Evolutionary conservation across 306 rosid genomes (phyloP).

Genomic region (Medicago ruthenica): DNA sequence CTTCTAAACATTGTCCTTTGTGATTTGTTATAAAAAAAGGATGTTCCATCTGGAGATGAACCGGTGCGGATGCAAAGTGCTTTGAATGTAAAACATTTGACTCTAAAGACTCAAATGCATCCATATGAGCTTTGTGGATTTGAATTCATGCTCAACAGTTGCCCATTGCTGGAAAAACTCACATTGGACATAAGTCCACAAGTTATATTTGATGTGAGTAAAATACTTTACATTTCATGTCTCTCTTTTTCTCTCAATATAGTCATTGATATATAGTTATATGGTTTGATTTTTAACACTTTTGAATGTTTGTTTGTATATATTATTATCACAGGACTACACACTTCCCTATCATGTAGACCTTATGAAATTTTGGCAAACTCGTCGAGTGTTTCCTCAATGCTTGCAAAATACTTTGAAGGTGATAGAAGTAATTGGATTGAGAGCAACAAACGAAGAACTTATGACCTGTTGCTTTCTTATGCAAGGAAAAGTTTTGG

Average conservation of each 20-base stretch:
- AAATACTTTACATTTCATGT: background rate
- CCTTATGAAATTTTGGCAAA: no score
- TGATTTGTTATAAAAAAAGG: constrained; percentile 24
- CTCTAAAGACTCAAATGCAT: constrained; percentile 51
- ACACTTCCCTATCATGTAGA: no score
- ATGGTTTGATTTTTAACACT: background rate
- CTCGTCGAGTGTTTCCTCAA: no score
- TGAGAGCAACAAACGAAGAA: no score
- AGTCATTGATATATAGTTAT: no score
- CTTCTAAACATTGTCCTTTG: background rate
- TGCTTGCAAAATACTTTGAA: no score
- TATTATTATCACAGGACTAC: no score
- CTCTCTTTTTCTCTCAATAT: no score
- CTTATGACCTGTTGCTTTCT: no score
- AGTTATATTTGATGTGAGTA: constrained; percentile 40
- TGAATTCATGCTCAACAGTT: constrained; percentile 54
- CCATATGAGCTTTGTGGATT: constrained; percentile 48
- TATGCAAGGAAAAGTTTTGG: no score
- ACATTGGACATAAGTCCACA: constrained; percentile 41
- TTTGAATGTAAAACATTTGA: constrained; percentile 52
- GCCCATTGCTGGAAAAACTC: constrained; percentile 46
- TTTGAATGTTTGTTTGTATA: no score
- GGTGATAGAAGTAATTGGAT: no score
- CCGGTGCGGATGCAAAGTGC: background rate
- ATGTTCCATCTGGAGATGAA: constrained; percentile 46